Conservation (phyloP, 2,329 filamentous ascomycete genomes). For the Aspergillus uvarum region DNA sequence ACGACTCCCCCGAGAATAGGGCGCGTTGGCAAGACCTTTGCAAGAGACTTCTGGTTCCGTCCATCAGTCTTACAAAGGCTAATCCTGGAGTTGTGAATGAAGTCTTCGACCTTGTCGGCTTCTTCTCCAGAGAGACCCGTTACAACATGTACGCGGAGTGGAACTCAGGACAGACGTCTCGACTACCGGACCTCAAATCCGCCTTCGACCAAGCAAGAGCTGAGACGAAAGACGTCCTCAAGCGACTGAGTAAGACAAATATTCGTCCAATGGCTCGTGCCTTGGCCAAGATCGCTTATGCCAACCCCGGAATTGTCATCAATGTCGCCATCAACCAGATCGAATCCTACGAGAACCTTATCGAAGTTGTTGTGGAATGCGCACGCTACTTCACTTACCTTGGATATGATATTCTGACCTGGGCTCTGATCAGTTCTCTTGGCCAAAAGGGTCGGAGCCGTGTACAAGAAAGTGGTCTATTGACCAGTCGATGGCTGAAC, state of each 20-base stretch:
- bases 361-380: conserved; percentile 91
- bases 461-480: conserved; percentile 64
- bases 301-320: conserved; percentile 89
- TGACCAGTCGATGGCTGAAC: conserved; percentile 89
- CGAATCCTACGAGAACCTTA: conserved; percentile 91
- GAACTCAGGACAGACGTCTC: conserved; percentile 76
- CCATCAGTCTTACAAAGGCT: conserved; percentile 78
- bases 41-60: conserved; percentile 79
- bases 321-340: conserved; percentile 85
- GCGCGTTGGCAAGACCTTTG: conserved; percentile 82
- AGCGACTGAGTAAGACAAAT: conserved; percentile 85
- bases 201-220: conserved; percentile 75
- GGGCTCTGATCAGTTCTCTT: conserved; percentile 78
- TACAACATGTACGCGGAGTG: conserved; percentile 94
- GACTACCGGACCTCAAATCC: conserved; percentile 71
- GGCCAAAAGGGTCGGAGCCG: conserved; percentile 58
- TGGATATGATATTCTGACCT: conserved; percentile 89
- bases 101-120: conserved; percentile 77
- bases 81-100: conserved; percentile 85
- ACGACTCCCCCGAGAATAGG: conserved; percentile 68
- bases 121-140: conserved; percentile 72
- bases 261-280: conserved; percentile 80
- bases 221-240: conserved; percentile 82
- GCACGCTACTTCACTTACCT: conserved; percentile 90
- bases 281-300: conserved; percentile 87